phyloP scores from a whole-genome alignment of 2,329 filamentous ascomycete genomes.

The Rhynchosporium secalis region DNA sequence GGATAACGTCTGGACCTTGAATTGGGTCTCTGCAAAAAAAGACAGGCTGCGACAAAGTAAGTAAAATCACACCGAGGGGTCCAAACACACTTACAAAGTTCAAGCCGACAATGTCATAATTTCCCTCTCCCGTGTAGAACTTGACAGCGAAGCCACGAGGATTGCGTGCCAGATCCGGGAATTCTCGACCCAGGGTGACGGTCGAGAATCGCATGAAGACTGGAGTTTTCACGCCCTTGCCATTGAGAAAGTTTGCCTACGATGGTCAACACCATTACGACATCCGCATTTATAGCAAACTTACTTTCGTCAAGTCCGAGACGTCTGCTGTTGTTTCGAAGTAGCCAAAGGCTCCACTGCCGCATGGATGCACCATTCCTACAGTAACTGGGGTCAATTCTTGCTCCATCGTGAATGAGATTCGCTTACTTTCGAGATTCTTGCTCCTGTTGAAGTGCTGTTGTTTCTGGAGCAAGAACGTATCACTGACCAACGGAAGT shows the following conservation, averaged over 20 bases:
- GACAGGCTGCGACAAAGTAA: not conserved
- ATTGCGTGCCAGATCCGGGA: not conserved
- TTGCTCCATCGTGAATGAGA: not conserved
- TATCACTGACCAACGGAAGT: not conserved
- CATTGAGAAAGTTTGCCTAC: conserved; percentile 1
- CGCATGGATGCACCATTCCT: not conserved
- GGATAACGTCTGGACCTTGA: not conserved
- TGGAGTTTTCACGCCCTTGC: not conserved
- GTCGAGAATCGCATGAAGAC: not conserved
- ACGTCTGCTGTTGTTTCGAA: conserved; percentile 1
- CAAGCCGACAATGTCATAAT: not conserved
- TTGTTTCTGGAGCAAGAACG: not conserved
- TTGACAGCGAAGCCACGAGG: conserved; percentile 1
- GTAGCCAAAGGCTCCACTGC: not conserved
- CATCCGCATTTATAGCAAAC: not conserved
- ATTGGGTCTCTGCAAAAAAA: not conserved
- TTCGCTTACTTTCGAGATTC: not conserved
- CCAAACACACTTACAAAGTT: not conserved
- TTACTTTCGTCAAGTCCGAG: not conserved
- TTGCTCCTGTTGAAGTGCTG: conserved; percentile 1
- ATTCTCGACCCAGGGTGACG: not conserved
- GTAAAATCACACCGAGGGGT: not conserved
- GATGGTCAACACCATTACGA: not conserved
- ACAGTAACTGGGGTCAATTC: not conserved
- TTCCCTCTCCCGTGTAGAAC: not conserved